Conservation (phyloP, 768 basidiomycete species). For the Leccinum barrowsii region DNA sequence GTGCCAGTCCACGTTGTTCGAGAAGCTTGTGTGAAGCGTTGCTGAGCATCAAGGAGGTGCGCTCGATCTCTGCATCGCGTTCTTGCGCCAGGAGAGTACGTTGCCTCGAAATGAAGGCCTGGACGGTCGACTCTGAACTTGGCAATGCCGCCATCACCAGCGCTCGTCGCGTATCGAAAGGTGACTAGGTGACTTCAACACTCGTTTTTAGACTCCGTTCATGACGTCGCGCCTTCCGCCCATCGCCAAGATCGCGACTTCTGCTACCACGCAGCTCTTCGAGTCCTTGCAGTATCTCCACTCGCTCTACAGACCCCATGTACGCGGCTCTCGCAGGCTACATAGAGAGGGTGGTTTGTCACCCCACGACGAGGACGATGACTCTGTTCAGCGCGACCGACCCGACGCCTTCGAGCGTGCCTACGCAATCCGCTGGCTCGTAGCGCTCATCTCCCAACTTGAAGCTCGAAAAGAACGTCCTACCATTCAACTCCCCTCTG, state of each 20-base stretch:
- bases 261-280: constrained; percentile 36
- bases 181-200: no score
- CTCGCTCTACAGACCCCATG: constrained; percentile 55
- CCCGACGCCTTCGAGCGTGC: constrained; percentile 67
- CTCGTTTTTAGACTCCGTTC: constrained; percentile 4
- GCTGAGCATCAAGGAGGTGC: constrained; percentile 72
- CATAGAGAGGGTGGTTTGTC: background rate
- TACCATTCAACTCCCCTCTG: background rate
- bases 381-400: constrained; percentile 33
- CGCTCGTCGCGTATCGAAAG: background rate
- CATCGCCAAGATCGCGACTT: constrained; percentile 41
- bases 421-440: constrained; percentile 73
- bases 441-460: constrained; percentile 50
- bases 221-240: constrained; percentile 39
- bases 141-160: constrained; percentile 8
- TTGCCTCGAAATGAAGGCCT: constrained; percentile 66
- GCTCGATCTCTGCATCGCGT: constrained; percentile 79
- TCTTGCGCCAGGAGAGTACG: constrained; percentile 65
- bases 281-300: constrained; percentile 49
- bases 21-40: constrained; percentile 81
- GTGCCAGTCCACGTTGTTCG: constrained; percentile 83
- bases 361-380: background rate
- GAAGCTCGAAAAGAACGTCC: constrained; percentile 9
- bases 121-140: constrained; percentile 33
- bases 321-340: constrained; percentile 55